Base-by-base conservation (phyloP, 192 early-diverging fungal genomes). In the Mortierella antarctica region DNA sequence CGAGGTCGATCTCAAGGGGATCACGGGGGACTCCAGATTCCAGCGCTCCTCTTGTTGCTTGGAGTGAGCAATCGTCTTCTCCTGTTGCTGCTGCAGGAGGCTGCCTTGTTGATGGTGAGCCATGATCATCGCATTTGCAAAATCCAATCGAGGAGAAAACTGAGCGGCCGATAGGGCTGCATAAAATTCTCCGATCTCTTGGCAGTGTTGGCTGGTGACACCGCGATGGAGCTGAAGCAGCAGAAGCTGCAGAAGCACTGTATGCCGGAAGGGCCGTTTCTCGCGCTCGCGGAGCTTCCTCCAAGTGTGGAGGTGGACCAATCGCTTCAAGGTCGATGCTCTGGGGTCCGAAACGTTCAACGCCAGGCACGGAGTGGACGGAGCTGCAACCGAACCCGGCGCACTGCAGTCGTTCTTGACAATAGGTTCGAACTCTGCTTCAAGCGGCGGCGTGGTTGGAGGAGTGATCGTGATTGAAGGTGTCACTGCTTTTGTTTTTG, bases 161-260 rank as follows among this genome's bases (percentile, higher is more conserved):
- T 72, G 58, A 5, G 65, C 57, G 5, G 57, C 18, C 52, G 65
- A 67, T 65, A 80, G 57, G 48, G 70, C 17, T 17, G 41, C 62
- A 46, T 80, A 80, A 57, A 68, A 80, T 4, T 67, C 70, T n/a
- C 46, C 68, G 58, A 80, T 80, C 59, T 80, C 77, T 5, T 62
- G 46, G 45, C 77, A 80, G 13, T 80, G 77, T 50, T 41, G 49
- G 39, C 48, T 62, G 15, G 77, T 51, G 12, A 72, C 46, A 5
- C 65, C 70, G 7, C 48, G n/a, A 3, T 70, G 69, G 23, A 72
- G 69, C 39, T 72, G 65, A 31, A 68, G 46, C 41, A 80, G 15
- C 7, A 72, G 67, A 31, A 72, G 41, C n/a, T 72, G 69, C 12
- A 80, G 44, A 9, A 72, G 41, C 0, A 80, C 65, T 3, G 65